Base-by-base conservation (phyloP, 495 filamentous ascomycete genomes). In the Wilcoxina mikolae region DNA sequence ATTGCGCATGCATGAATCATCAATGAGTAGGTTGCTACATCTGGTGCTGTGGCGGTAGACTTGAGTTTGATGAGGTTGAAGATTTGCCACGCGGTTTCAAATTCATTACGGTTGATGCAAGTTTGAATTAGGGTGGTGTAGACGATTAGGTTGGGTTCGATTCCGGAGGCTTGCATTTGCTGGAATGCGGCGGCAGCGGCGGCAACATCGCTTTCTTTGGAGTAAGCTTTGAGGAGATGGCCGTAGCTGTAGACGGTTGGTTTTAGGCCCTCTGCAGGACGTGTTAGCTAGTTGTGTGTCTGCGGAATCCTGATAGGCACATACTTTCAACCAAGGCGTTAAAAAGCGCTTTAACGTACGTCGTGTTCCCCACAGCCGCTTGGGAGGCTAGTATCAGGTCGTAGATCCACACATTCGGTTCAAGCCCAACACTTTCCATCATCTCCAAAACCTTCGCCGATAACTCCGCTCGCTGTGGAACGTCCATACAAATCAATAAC, bases 31-130 rank as follows among this genome's bases (percentile, higher is more conserved):
- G 59, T 56, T n/a, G 38, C 22, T 23, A 28, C 29, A 29, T 66
- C 63, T 7, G 64, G 64, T 1, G 63, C 59, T 11, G 64, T 66
- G 10, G 63, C 24, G 11, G 52, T 52, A 1, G 64, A 66, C 35
- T 65, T 66, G 15, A 66, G 44, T 26, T 66, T 66, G 22, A 66
- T 66, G 33, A 66, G 63, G n/a, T 66, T 53, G 45, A 66, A 66
- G 29, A 66, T 59, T 20, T 65, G 46, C 64, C 63, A 66, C 26
- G 64, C 64, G 9, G 55, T 60, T 25, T 47, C 49, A 15, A 58
- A 39, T 25, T 66, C 59, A 38, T 51, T 49, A 29, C 59, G 48
- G 44, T 57, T 54, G 35, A 66, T 53, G 22, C 59, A 62, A 7
- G 63, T 66, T 47, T 66, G 54, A 15, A 66, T 66, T 22, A 66